Evolutionary conservation across 2,329 filamentous ascomycete species (phyloP).

Genomic region (Ophiostoma sp.): DNA sequence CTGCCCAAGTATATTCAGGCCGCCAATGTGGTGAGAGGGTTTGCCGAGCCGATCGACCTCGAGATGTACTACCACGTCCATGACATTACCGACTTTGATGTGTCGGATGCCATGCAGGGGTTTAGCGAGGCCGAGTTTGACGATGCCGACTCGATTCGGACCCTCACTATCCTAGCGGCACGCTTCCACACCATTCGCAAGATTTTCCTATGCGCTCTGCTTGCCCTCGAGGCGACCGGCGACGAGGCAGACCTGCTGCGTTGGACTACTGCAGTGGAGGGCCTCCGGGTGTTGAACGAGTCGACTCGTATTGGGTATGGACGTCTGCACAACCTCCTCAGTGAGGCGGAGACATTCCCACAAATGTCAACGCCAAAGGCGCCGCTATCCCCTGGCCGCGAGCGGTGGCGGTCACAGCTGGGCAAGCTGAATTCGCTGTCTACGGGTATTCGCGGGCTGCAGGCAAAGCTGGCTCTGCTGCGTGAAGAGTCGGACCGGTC

Average conservation of each 20-base stretch:
- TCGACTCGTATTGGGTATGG: constrained; percentile 59
- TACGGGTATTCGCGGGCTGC: constrained; percentile 81
- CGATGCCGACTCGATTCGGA: constrained; percentile 70
- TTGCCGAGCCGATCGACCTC: constrained; percentile 74
- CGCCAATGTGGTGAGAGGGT: constrained; percentile 60
- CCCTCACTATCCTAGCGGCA: constrained; percentile 74
- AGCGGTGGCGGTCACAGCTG: constrained; percentile 79
- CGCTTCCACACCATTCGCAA: constrained; percentile 76
- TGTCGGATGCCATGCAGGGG: constrained; percentile 62
- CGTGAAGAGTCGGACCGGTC: constrained; percentile 81
- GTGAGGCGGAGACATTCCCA: constrained; percentile 67
- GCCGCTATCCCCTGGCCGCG: constrained; percentile 65
- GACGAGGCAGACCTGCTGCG: constrained; percentile 69
- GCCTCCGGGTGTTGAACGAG: constrained; percentile 60
- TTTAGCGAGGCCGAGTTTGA: constrained; percentile 63
- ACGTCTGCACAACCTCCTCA: constrained; percentile 63
- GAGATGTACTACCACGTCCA: constrained; percentile 92
- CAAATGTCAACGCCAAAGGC: constrained; percentile 53
- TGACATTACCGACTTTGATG: constrained; percentile 68
- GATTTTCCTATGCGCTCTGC: constrained; percentile 78
- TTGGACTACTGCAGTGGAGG: constrained; percentile 73
- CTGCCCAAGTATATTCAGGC: constrained; percentile 69
- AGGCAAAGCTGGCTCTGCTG: constrained; percentile 89
- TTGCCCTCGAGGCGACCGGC: constrained; percentile 79
- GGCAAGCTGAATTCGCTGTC: constrained; percentile 84